Conservation (phyloP, 805 yeast genomes). For the Pichia nakasei region DNA sequence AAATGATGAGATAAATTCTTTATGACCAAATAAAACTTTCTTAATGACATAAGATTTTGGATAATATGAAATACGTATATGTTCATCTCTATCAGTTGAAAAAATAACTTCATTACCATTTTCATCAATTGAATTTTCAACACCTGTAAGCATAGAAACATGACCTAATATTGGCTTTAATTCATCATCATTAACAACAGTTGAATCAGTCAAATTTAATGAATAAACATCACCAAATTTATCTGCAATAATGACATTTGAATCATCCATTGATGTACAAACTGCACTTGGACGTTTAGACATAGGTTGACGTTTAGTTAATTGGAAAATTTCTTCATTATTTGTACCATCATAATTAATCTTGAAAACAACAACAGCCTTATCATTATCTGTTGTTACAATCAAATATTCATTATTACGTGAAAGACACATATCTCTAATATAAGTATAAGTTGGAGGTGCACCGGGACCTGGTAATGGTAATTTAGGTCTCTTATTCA, state of each 20-base stretch:
- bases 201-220: slow-evolving; percentile 35
- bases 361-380: slow-evolving; percentile 61
- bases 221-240: slow-evolving; percentile 93
- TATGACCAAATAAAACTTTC: slow-evolving; percentile 80
- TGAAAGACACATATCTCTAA: slow-evolving; percentile 52
- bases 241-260: slow-evolving; percentile 65
- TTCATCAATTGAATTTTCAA: slow-evolving; percentile 36
- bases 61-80: slow-evolving; percentile 71
- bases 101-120: slow-evolving; percentile 46
- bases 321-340: slow-evolving; percentile 34
- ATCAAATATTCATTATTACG: slow-evolving; percentile 47
- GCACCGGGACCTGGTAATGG: slow-evolving; percentile 64
- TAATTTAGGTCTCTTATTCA: slow-evolving; percentile 36
- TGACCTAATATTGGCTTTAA: slow-evolving; percentile 81
- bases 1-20: slow-evolving; percentile 68
- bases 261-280: slow-evolving; percentile 44
- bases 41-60: slow-evolving; percentile 76
- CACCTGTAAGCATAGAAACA: slow-evolving; percentile 90
- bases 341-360: slow-evolving; percentile 21
- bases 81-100: slow-evolving; percentile 94
- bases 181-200: slow-evolving; percentile 30
- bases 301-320: slow-evolving; percentile 63
- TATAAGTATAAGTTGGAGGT: slow-evolving; percentile 56
- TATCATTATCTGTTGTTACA: slow-evolving; percentile 75
- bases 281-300: slow-evolving; percentile 92